Percentiles rank a stretch among this genome's conserved stretches.
These are phyloP conservation scores for Zalerion maritima DNA, from an alignment of 495 filamentous ascomycete genomes.

Conservation along the genomic window DNA sequence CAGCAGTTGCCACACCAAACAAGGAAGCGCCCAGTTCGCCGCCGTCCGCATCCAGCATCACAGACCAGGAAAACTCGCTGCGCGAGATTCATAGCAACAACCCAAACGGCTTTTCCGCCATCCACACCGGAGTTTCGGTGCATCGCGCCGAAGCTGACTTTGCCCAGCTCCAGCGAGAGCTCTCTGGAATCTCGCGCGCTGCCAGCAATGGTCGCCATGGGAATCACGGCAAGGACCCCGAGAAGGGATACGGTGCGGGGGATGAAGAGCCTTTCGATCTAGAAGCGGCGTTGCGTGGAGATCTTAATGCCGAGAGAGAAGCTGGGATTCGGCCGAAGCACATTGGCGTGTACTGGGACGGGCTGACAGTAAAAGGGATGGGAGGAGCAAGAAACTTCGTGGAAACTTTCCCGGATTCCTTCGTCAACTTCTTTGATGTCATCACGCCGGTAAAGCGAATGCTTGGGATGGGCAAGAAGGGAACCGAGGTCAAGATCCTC, in stretches of 20 bases:
- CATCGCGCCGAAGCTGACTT: slow-evolving; percentile 64
- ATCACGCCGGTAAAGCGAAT: slow-evolving; percentile 41
- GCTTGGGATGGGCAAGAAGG: slow-evolving; percentile 46
- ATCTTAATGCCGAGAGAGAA: slow-evolving; percentile 50
- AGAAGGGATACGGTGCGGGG: slow-evolving; percentile 26
- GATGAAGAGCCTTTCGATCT: slow-evolving; percentile 53
- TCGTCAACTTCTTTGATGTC: slow-evolving; percentile 62
- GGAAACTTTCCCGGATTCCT: slow-evolving; percentile 70
- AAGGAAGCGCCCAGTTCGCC: too few species aligned
- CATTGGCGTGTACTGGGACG: slow-evolving; percentile 68
- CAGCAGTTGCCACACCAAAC: too few species aligned
- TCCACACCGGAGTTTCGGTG: slow-evolving; percentile 46
- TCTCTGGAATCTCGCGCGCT: slow-evolving; percentile 48
- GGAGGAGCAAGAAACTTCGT: slow-evolving; percentile 65
- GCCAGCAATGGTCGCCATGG: slow-evolving; percentile 33
- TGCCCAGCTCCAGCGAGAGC: slow-evolving; percentile 54
- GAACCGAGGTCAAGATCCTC: slow-evolving; percentile 49
- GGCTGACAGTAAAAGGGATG: slow-evolving; percentile 61
- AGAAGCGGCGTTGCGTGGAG: slow-evolving; percentile 52
- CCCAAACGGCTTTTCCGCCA: slow-evolving; percentile 34
- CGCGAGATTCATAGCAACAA: too few species aligned
- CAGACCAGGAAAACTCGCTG: too few species aligned
- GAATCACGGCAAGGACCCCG: slow-evolving; percentile 22
- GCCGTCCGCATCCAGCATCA: too few species aligned
- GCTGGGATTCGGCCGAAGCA: slow-evolving; percentile 69